Conservation (phyloP, 2,329 filamentous ascomycete genomes). For the Aspergillus puulaauensis region DNA sequence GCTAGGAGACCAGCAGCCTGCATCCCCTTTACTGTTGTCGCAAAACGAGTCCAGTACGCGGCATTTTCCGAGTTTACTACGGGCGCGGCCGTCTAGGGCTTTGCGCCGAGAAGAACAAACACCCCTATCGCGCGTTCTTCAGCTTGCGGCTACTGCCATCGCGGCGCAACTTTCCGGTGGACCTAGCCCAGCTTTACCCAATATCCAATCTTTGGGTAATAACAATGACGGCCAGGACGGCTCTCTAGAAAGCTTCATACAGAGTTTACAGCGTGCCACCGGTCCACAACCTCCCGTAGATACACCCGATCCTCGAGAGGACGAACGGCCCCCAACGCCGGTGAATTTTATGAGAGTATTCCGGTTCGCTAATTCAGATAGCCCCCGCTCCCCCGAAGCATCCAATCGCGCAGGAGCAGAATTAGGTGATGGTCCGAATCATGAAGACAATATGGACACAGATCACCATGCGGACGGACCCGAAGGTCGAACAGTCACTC, state of each 20-base stretch:
- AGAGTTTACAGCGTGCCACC: slow-evolving; percentile 62
- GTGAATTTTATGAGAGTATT: slow-evolving; percentile 70
- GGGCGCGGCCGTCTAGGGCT: slow-evolving; percentile 55
- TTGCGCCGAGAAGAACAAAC: slow-evolving; percentile 61
- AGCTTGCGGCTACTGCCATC: slow-evolving; percentile 63
- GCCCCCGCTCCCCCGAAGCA: slow-evolving; percentile 24
- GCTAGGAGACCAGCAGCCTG: slow-evolving; percentile 28
- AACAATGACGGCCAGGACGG: slow-evolving; percentile 59
- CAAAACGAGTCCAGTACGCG: slow-evolving; percentile 35
- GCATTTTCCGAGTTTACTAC: slow-evolving; percentile 43
- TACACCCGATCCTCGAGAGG: slow-evolving; percentile 30
- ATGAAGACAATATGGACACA: slow-evolving; percentile 37
- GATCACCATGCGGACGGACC: slow-evolving; percentile 42
- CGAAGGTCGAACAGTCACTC: slow-evolving; percentile 62
- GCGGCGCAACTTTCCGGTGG: slow-evolving; percentile 65
- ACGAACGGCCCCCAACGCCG: slow-evolving; percentile 51
- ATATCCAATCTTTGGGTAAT: slow-evolving; percentile 54
- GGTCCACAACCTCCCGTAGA: slow-evolving; percentile 47
- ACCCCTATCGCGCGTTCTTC: slow-evolving; percentile 61
- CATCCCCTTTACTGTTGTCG: slow-evolving; percentile 26
- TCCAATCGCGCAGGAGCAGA: slow-evolving; percentile 25
- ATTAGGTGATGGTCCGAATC: slow-evolving; percentile 23
- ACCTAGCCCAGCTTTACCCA: slow-evolving; percentile 54
- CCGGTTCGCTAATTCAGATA: slow-evolving; percentile 59
- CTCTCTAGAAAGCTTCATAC: slow-evolving; percentile 63